Base-by-base conservation (phyloP, 768 basidiomycete genomes). In the Tylopilus sp. region DNA sequence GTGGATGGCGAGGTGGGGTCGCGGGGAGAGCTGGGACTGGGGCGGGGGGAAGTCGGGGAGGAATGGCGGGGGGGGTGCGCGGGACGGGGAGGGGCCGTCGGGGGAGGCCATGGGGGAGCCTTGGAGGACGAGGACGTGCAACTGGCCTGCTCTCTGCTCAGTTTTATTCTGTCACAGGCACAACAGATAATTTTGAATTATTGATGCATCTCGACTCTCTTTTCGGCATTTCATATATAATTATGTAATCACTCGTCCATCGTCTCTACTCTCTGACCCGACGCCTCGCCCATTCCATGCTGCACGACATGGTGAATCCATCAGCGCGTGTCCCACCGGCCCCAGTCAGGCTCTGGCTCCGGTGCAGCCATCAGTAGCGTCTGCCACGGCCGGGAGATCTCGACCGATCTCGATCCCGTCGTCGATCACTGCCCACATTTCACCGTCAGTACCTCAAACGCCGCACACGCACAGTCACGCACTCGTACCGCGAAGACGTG, bases 401-500 rank as follows among this genome's bases (percentile, higher is more conserved):
- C 58, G 86, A 87, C 61, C 86, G 84, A 71, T 87, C 85, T 59
- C 85, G 73, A 68, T 86, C 85, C 65, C 85, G 73, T 44, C 85
- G 80, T 71, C 86, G 81, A 74, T 87, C 85, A 63, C 85, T 83
- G 69, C 57, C 61, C 48, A 58, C 44, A 49, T 30, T 30, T 47
- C 49, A 38, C 44, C 11, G 50, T 69, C 28, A 64, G 41, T 19
- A 46, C 38, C 28, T 16, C 45, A 42, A 61, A 26, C 48, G 34
- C 48, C 53, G 58, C 63, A 59, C 58, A 53, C 62, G 52, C 38
- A 4, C 52, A 54, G 30, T 5, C 46, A 78, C 85, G 80, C 60
- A 87, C 84, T 90, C 86, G 64, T 89, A 86, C 55, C 89, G 84
- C 50, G 84, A 81, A 48, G 80, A 76, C 58, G 78, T 72, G 70